Base-by-base conservation (phyloP, 805 yeast species). In the Blastobotrys parvus region DNA sequence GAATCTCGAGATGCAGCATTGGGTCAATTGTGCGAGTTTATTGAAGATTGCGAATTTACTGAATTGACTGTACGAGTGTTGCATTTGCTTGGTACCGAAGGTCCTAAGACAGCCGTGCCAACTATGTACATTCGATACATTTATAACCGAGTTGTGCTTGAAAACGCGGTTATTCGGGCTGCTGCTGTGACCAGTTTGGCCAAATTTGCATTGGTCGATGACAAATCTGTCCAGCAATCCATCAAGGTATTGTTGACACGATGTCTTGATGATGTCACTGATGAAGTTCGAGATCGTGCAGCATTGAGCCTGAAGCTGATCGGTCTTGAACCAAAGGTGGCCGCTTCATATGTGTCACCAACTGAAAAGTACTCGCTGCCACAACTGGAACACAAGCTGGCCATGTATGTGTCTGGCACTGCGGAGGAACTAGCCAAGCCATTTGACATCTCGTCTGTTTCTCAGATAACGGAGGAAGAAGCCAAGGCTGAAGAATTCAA, bases 281-380 rank as follows among this genome's bases (percentile, higher is more conserved):
- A 90, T 64, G 98, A 90, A 66, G 98, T 92, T 27, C 86, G 98
- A 70, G 98, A 90, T 62, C 80, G 98, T 62, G 97, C 98, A 7
- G 83, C 94, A 2, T 70, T 90, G 53, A 81, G 95, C 1, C 72
- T 90, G 58, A 74, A 77, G 50, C 76, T 88, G 48, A 73, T 85
- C 48, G 67, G 67, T 25, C 59, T 70, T 5, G 51, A 62, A 33
- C 60, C 62, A 40, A 62, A 63, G 17, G 52, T 60, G 17, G 63
- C 67, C 10, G 57, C 60, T 42, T 55, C 68, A 41, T 77, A 82
- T 52, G 73, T 89, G 49, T 73, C 79, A 43, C 83, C 89, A 43
- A 75, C 77, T 41, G 70, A 77, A 47, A 75, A 74, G 47, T 87
- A 77, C 62, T 87, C 89, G 52, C 70, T 92, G 56, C 75, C 79